phyloP scores from a whole-genome alignment of 495 filamentous ascomycete genomes.

The Melanomma pulvis-pyrius region DNA sequence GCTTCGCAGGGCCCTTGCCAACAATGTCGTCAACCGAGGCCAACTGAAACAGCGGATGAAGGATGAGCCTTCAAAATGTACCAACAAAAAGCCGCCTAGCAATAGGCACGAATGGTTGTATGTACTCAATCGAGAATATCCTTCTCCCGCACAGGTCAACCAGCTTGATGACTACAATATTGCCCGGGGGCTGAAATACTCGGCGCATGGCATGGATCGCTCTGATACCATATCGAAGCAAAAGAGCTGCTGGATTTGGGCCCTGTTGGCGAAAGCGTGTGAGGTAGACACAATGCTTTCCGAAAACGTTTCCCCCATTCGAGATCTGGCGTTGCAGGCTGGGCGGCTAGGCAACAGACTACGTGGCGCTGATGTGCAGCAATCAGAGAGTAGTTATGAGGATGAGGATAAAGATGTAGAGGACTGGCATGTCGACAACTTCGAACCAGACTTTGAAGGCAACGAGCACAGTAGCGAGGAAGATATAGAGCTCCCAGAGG shows the following conservation, averaged over 20 bases:
- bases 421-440: background rate
- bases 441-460: slow-evolving; percentile 1
- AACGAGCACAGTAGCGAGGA: background rate
- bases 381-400: background rate
- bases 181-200: slow-evolving; percentile 55
- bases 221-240: slow-evolving; percentile 51
- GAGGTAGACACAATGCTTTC: slow-evolving; percentile 61
- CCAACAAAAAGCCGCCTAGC: slow-evolving; percentile 51
- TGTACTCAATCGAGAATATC: slow-evolving; percentile 59
- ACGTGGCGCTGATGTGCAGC: background rate
- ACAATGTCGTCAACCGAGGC: background rate
- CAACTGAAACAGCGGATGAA: background rate
- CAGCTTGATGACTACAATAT: slow-evolving; percentile 66
- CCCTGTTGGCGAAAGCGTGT: slow-evolving; percentile 59
- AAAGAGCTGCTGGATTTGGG: slow-evolving; percentile 65
- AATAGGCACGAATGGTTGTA: slow-evolving; percentile 53
- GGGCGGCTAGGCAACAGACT: slow-evolving; percentile 44
- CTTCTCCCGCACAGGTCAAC: slow-evolving; percentile 68
- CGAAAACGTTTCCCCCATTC: slow-evolving; percentile 58
- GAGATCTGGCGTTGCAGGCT: slow-evolving; percentile 64
- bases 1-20: slow-evolving; percentile 53
- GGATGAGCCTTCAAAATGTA: slow-evolving; percentile 11
- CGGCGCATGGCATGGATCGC: slow-evolving; percentile 51
- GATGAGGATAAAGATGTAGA: slow-evolving; percentile 9
- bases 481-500: background rate